These are phyloP conservation scores for Trichoderma lentiforme DNA, from an alignment of 2,329 filamentous ascomycete genomes.

Conservation along the genomic window DNA sequence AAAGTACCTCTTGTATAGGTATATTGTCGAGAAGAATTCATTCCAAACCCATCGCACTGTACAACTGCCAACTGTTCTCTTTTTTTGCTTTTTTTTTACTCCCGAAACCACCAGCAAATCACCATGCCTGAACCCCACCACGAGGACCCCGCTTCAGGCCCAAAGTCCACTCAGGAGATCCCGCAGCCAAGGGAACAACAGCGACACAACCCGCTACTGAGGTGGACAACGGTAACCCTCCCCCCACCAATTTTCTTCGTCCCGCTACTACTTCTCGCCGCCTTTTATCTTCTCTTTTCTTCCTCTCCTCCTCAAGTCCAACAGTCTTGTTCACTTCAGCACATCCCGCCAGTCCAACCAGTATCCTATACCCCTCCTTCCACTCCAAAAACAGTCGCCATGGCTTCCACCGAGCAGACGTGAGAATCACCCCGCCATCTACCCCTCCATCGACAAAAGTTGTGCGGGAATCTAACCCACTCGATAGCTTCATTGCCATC, in stretches of 20 bases:
- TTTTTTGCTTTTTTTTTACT: background rate
- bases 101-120: slow-evolving; percentile 22
- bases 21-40: background rate
- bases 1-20: background rate
- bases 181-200: slow-evolving; percentile 3
- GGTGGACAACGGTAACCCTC: slow-evolving; percentile 38
- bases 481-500: slow-evolving; percentile 94
- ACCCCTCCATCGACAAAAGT: slow-evolving; percentile 22
- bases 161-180: slow-evolving; percentile 20
- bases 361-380: slow-evolving; percentile 27
- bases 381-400: slow-evolving; percentile 43
- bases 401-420: slow-evolving; percentile 82
- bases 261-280: slow-evolving; percentile 35
- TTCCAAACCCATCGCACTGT: slow-evolving; percentile 17
- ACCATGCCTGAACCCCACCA: slow-evolving; percentile 35
- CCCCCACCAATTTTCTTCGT: slow-evolving; percentile 44
- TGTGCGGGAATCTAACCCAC: slow-evolving; percentile 25
- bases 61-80: slow-evolving; percentile 4
- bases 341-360: slow-evolving; percentile 26
- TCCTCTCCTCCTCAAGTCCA: slow-evolving; percentile 23
- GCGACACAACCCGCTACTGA: slow-evolving; percentile 24
- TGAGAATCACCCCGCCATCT: slow-evolving; percentile 50
- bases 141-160: slow-evolving; percentile 34
- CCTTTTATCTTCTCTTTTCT: slow-evolving; percentile 36
- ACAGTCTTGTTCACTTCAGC: slow-evolving; percentile 28